phyloP scores from a whole-genome alignment of 257 asterid species.

The Solanum virginianum region DNA sequence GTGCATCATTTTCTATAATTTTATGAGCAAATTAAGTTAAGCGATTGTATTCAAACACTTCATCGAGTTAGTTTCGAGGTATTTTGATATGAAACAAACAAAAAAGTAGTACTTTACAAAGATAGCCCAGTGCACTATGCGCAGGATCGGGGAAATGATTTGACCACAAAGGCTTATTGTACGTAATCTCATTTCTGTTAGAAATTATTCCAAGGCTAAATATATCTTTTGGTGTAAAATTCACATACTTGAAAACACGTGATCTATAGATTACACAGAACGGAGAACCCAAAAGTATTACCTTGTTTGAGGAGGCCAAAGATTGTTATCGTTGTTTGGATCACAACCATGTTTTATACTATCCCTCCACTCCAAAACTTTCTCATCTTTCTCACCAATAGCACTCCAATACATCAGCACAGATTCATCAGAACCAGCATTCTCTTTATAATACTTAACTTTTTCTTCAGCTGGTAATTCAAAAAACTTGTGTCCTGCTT shows the following conservation, averaged over 20 bases:
- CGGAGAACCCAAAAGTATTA: rapidly evolving
- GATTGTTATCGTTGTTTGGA: not conserved
- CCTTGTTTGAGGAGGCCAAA: slow-evolving; percentile 5
- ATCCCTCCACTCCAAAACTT: slow-evolving; percentile 48
- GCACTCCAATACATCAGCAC: slow-evolving; percentile 11
- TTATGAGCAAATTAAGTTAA: not conserved
- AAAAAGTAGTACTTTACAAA: no score
- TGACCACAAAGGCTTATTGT: no score
- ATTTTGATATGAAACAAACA: no score
- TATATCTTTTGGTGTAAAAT: no score
- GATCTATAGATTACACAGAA: not conserved
- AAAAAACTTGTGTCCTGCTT: slow-evolving; percentile 26
- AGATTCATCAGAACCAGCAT: slow-evolving; percentile 8
- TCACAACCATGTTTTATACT: slow-evolving; percentile 20
- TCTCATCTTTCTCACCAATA: slow-evolving; percentile 10
- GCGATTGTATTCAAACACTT: not conserved
- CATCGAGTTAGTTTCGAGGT: rapidly evolving
- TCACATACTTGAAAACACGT: not conserved
- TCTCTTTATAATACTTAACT: slow-evolving; percentile 33
- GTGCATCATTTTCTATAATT: not conserved
- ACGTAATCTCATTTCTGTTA: no score
- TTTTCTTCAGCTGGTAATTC: slow-evolving; percentile 35
- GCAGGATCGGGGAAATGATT: no score
- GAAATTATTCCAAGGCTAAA: no score
- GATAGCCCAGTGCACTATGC: no score